Percentiles rank a stretch among this genome's conserved stretches.
phyloP scores from a whole-genome alignment of 1,284 basidiomycete genomes.

The Paramarasmius palmivorus region DNA sequence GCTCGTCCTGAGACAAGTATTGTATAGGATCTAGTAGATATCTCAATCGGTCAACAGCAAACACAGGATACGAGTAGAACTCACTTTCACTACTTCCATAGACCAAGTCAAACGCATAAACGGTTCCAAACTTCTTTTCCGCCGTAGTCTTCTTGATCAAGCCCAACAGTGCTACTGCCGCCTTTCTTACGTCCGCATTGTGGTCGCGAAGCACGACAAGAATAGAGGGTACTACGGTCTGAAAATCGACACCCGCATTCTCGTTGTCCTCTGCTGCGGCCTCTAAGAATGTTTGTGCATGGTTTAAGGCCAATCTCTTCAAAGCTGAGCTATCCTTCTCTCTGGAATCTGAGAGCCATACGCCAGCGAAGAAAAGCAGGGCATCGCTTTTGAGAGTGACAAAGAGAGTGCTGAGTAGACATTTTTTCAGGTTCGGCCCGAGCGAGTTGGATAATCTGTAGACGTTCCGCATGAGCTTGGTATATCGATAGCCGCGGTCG shows the following conservation, averaged over 20 bases:
- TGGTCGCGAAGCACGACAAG: constrained; percentile 64
- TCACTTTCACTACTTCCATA: constrained; percentile 65
- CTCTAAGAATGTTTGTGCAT: constrained; percentile 78
- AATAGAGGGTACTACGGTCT: constrained; percentile 80
- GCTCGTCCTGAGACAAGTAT: constrained; percentile 77
- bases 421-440: constrained; percentile 48
- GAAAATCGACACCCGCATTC: constrained; percentile 77
- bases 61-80: background rate
- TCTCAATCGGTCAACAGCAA: constrained; percentile 9
- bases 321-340: constrained; percentile 25
- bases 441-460: constrained; percentile 66
- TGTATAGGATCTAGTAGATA: constrained; percentile 60
- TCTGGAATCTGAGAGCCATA: constrained; percentile 49
- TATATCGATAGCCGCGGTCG: constrained; percentile 42
- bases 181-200: constrained; percentile 58
- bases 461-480: constrained; percentile 55
- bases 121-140: constrained; percentile 48
- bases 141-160: constrained; percentile 41
- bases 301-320: constrained; percentile 51
- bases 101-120: constrained; percentile 84
- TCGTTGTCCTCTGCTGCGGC: constrained; percentile 47
- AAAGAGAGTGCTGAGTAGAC: constrained; percentile 69
- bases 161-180: constrained; percentile 66
- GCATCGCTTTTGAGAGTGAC: constrained; percentile 68
- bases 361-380: constrained; percentile 78